Evolutionary conservation across 2,329 filamentous ascomycete species (phyloP).

Genomic region (Corniculantispora saksenae): DNA sequence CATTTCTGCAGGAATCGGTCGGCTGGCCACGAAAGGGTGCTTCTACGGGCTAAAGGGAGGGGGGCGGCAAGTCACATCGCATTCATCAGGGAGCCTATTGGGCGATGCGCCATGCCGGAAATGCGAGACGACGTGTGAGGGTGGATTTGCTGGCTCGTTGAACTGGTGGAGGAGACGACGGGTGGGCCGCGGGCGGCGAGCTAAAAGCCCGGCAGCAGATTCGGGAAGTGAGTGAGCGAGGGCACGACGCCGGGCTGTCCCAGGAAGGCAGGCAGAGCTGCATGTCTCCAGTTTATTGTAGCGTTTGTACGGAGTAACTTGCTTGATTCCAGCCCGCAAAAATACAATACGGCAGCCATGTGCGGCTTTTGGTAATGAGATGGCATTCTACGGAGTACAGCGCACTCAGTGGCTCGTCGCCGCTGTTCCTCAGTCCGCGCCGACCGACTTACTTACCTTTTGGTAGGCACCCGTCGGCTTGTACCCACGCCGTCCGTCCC

Average conservation of each 20-base stretch:
- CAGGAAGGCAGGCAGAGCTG: neutral
- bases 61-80: neutral
- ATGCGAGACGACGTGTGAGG: neutral
- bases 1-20: neutral
- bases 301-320: neutral
- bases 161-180: neutral
- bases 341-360: no score
- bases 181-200: conserved; percentile 4
- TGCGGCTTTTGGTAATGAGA: neutral
- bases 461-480: no score
- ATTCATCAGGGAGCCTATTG: neutral
- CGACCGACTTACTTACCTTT: neutral
- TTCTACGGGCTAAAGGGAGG: neutral
- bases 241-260: neutral
- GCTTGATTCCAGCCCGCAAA: no score
- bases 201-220: conserved; percentile 22
- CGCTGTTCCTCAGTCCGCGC: neutral
- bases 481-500: no score
- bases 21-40: neutral
- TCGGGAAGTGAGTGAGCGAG: conserved; percentile 19
- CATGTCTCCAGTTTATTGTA: neutral
- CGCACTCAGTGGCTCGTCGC: neutral
- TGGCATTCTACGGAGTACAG: neutral
- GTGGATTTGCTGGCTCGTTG: neutral
- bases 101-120: neutral